Evolutionary conservation across 371 early-diverging fungal genomes (phyloP).

Genomic region (Apophysomyces variabilis): DNA sequence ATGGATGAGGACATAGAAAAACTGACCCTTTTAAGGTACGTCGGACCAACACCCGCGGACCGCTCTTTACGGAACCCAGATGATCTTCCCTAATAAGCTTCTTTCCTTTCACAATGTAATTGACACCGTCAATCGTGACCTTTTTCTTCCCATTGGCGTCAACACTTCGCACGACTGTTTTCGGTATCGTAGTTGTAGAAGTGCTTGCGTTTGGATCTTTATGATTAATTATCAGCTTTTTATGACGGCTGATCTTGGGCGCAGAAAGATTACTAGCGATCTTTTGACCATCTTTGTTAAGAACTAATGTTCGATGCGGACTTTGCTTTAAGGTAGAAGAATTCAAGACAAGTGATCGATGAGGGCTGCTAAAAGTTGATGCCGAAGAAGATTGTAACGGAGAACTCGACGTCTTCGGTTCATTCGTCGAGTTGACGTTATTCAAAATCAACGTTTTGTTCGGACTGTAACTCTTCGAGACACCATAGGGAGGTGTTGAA

Average conservation of each 20-base stretch:
- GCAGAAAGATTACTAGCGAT: not conserved
- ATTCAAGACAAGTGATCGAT: not conserved
- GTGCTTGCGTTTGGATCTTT: constrained; percentile 5
- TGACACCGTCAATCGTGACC: constrained; percentile 48
- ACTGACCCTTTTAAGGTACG: constrained; percentile 22
- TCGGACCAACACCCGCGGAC: constrained; percentile 22
- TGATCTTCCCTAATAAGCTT: constrained; percentile 44
- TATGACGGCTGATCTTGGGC: not conserved
- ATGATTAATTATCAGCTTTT: constrained; percentile 7
- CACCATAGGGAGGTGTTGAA: constrained; percentile 9
- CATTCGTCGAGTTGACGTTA: not conserved
- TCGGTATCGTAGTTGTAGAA: constrained; percentile 7
- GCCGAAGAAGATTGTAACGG: not conserved
- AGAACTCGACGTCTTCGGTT: not conserved
- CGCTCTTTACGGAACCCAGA: constrained; percentile 21
- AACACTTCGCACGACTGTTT: not conserved
- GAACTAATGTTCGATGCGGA: constrained; percentile 17
- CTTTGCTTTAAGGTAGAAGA: not conserved
- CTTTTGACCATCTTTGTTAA: constrained; percentile 8
- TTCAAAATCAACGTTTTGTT: constrained; percentile 17
- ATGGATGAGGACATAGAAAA: not conserved
- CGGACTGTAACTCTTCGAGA: not conserved
- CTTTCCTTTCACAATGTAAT: constrained; percentile 49
- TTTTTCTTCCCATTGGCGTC: constrained; percentile 31
- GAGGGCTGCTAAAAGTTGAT: not conserved